Evolutionary conservation across 306 rosid genomes (phyloP), one percentile per base, ranked within the genome.

Genomic region (Fagus crenata): DNA sequence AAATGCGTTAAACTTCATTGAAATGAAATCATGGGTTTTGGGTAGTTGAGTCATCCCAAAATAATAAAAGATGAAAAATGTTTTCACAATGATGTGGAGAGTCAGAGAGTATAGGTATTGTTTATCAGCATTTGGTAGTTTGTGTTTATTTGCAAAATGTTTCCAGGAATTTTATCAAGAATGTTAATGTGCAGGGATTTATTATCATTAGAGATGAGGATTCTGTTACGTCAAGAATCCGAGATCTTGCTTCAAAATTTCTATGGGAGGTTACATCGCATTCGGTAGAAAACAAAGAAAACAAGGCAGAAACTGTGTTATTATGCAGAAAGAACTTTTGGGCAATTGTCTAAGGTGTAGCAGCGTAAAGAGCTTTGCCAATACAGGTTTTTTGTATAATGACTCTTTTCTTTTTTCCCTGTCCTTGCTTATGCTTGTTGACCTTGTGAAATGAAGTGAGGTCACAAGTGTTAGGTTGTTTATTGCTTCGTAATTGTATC

Each of bases 281-380:
- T 76, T 43, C 15, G 77, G 84, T 89, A 69, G 92, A 89, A 80
- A 89, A 83, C 76, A 86, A 82, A 88, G 92, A 89, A 77, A 95
- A 88, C 85, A 88, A 82, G 78, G 72, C 46, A 73, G 97, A 92
- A 85, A 76, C 89, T 2, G 90, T 95, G 76, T 75, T 95, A 75
- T 78, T 90, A 51, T 92, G 96, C 75, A 88, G 97, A 83, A 95
- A 95, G 90, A 90, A 81, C 86, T 95, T 95, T 79, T 95, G 98
- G 98, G 97, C 96, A 59, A 85, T 89, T 28, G 55, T 81, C 69
- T 84, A 86, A 89, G 78, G 67, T 46, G 49, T 0, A 22, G 28
- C 68, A 13, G 49, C 46, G 58, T 35, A 56, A 1, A 3, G 37
- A 53, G 54, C 51, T 22, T 54, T 63, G 63, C 74, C 43, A 37